phyloP scores from a whole-genome alignment of 164 flowering plant genomes.

The Kalanchoe fedtschenkoi region DNA sequence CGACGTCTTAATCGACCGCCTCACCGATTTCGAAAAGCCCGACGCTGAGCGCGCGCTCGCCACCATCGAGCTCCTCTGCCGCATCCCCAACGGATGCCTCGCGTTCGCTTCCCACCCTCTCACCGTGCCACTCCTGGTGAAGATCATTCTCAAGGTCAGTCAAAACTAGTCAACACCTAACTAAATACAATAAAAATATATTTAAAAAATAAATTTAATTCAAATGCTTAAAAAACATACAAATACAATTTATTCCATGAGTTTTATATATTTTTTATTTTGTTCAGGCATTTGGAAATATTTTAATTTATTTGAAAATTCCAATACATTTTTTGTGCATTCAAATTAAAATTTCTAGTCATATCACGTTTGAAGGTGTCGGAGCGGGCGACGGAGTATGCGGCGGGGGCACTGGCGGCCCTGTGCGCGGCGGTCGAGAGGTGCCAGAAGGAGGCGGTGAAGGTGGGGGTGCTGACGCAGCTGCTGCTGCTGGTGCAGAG shows the following conservation, averaged over 20 bases:
- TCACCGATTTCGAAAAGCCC: constrained; percentile 67
- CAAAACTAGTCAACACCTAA: too few species aligned
- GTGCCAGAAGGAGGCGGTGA: constrained; percentile 58
- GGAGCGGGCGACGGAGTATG: constrained; percentile 89
- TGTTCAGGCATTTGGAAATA: too few species aligned
- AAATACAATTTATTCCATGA: too few species aligned
- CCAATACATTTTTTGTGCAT: too few species aligned
- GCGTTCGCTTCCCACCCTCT: constrained; percentile 62
- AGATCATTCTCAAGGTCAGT: too few species aligned
- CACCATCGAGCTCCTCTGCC: constrained; percentile 74
- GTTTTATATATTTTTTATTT: too few species aligned
- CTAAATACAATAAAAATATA: too few species aligned
- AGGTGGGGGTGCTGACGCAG: constrained; percentile 74
- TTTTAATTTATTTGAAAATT: too few species aligned
- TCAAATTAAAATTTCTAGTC: too few species aligned
- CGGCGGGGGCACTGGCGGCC: constrained; percentile 67
- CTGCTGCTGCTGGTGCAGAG: constrained; percentile 82
- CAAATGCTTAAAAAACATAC: too few species aligned
- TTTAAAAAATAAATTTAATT: too few species aligned
- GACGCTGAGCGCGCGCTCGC: constrained; percentile 88
- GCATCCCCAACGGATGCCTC: constrained; percentile 58
- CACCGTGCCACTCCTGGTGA: constrained; percentile 70
- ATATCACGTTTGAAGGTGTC: constrained; percentile 73
- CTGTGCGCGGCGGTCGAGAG: constrained; percentile 62
- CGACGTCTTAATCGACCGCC: constrained; percentile 39